Evolutionary conservation across 768 basidiomycete species (phyloP).

Genomic region (Rhodocollybia butyracea): DNA sequence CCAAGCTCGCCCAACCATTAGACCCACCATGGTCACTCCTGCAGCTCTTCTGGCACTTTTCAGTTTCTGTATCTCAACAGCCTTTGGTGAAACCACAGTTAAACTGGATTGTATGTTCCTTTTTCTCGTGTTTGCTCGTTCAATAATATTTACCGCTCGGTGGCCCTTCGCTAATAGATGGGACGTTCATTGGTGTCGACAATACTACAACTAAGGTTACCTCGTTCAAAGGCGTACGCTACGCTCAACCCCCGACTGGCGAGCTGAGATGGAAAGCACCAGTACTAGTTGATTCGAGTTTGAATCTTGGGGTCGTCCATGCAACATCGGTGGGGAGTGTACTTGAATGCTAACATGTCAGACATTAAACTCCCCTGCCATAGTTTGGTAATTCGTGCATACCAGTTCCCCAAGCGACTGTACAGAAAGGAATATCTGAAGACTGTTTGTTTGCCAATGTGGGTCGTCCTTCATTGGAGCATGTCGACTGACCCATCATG

Average conservation of each 20-base stretch:
- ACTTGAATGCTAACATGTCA: not conserved
- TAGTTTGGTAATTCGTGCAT: conserved; percentile 37
- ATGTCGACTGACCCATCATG: not conserved
- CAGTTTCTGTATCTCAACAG: not conserved
- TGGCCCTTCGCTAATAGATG: conserved; percentile 22
- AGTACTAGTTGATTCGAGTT: conserved; percentile 33
- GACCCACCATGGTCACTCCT: not conserved
- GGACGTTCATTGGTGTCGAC: conserved; percentile 30
- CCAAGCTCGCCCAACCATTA: too few species aligned
- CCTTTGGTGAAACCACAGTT: not conserved
- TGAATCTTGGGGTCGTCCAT: conserved; percentile 32
- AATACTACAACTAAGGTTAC: conserved; percentile 29
- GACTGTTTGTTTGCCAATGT: conserved; percentile 45
- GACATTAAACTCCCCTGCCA: not conserved
- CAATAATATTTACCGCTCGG: not conserved
- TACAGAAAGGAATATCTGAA: conserved; percentile 30
- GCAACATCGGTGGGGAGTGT: conserved; percentile 27
- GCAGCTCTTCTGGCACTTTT: not conserved
- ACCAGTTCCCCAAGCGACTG: conserved; percentile 24
- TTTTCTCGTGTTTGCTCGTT: not conserved
- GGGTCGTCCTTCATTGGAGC: not conserved
- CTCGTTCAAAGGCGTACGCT: conserved; percentile 39
- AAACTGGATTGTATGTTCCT: not conserved
- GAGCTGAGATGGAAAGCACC: conserved; percentile 38
- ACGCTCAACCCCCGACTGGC: conserved; percentile 40